Conservation (phyloP, 2,329 filamentous ascomycete species). For the Cyclaneusma minus region DNA sequence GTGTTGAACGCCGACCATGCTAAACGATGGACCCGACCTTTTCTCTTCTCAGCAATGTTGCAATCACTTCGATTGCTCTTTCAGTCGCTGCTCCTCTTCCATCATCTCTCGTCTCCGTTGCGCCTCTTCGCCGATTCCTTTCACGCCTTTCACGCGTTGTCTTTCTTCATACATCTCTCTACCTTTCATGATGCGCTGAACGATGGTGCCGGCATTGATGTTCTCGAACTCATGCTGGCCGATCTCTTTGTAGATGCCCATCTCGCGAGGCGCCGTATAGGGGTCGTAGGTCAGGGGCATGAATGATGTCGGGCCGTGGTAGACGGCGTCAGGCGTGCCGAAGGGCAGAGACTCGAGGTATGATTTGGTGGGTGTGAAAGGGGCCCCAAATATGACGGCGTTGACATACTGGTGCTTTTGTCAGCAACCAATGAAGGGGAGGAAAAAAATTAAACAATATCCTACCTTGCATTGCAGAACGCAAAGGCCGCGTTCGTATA, state of each 20-base stretch:
- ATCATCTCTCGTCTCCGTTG: conserved; percentile 44
- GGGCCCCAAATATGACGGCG: conserved; percentile 76
- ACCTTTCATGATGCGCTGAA: conserved; percentile 76
- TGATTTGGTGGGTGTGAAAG: conserved; percentile 65
- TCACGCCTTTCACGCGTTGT: conserved; percentile 79
- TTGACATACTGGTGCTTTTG: conserved; percentile 54
- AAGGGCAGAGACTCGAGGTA: conserved; percentile 66
- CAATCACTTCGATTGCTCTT: no score
- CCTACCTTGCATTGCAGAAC: conserved; percentile 83
- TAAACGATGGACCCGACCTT: no score
- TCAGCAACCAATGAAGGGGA: conserved; percentile 9
- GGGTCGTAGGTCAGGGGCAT: conserved; percentile 52
- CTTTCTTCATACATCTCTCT: conserved; percentile 80
- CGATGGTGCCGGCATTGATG: conserved; percentile 86
- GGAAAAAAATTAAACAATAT: conserved; percentile 1
- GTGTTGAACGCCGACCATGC: no score
- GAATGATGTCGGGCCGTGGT: conserved; percentile 77
- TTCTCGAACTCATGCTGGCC: conserved; percentile 63
- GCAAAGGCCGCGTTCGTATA: conserved; percentile 88
- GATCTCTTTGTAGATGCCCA: conserved; percentile 76
- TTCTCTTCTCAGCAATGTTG: no score
- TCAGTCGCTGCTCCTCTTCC: conserved; percentile 37
- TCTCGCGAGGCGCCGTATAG: conserved; percentile 63
- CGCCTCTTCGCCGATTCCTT: conserved; percentile 60
- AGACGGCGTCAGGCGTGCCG: conserved; percentile 64